These are phyloP conservation scores for Helotiales sp. DNA, from an alignment of 2,329 filamentous ascomycete species.

Conservation along the genomic window DNA sequence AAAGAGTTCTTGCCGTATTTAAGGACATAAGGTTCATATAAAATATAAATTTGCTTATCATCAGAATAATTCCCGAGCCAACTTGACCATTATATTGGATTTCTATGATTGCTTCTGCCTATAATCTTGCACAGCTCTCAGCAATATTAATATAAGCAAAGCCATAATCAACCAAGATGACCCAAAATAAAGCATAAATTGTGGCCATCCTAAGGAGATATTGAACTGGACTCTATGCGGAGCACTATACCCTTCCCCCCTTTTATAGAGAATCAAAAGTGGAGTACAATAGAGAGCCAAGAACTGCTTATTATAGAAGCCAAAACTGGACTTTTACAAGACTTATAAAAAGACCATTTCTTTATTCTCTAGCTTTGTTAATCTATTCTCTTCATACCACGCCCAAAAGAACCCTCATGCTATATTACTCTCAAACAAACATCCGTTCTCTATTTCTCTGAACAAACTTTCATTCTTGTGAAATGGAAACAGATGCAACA, in stretches of 20 bases:
- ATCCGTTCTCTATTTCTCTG: too few species aligned
- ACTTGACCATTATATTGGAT: slow-evolving; percentile 27
- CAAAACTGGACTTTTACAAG: slow-evolving; percentile 11
- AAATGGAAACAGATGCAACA: too few species aligned
- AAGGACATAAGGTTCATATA: slow-evolving; percentile 8
- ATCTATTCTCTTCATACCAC: too few species aligned
- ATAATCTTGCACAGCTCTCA: slow-evolving; percentile 19
- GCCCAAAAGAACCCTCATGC: too few species aligned
- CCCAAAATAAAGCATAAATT: slow-evolving; percentile 19
- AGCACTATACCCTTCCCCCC: slow-evolving; percentile 2
- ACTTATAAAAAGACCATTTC: too few species aligned
- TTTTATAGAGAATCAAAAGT: slow-evolving; percentile 27
- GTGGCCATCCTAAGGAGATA: slow-evolving; percentile 17
- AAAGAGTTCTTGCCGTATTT: neutral
- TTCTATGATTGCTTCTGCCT: slow-evolving; percentile 27
- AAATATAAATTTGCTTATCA: slow-evolving; percentile 20
- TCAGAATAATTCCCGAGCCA: slow-evolving; percentile 24
- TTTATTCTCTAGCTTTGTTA: too few species aligned
- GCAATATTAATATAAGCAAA: slow-evolving; percentile 21
- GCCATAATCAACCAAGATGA: slow-evolving; percentile 21
- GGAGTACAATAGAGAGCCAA: slow-evolving; percentile 17
- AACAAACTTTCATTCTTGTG: too few species aligned
- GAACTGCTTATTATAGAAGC: slow-evolving; percentile 17
- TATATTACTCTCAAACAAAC: too few species aligned
- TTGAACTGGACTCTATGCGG: neutral